phyloP scores from a whole-genome alignment of 345 rosid species.

The Triadica sebifera region DNA sequence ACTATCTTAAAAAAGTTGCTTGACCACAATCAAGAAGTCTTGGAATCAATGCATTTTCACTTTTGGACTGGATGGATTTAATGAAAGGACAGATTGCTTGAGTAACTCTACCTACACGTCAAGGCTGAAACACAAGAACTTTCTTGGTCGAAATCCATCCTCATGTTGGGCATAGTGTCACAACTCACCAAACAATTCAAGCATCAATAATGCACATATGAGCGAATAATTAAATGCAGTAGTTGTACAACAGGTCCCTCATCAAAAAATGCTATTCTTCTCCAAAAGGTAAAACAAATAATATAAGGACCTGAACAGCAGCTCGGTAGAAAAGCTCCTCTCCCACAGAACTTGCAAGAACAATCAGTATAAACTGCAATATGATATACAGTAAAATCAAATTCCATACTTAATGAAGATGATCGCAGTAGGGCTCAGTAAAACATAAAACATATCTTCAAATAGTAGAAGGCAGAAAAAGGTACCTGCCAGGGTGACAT shows the following conservation, averaged over 20 bases:
- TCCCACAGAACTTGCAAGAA: slow-evolving; percentile 90
- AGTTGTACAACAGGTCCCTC: not conserved
- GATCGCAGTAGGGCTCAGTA: not conserved
- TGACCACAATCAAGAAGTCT: not conserved
- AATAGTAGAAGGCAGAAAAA: not conserved
- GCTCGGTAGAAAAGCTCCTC: slow-evolving; percentile 99
- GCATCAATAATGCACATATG: not conserved
- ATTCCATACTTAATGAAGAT: not conserved
- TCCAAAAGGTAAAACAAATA: not conserved
- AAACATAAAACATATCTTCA: not conserved
- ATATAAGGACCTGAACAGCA: slow-evolving; percentile 74
- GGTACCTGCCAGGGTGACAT: slow-evolving; percentile 97
- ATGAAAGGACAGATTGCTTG: not conserved
- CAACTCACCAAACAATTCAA: not conserved
- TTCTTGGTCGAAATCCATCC: not conserved
- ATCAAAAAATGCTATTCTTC: not conserved
- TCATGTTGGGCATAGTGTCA: not conserved
- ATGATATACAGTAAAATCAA: slow-evolving; percentile 8
- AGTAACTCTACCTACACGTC: not conserved
- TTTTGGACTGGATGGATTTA: not conserved
- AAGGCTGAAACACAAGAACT: not conserved
- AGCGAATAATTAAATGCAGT: not conserved
- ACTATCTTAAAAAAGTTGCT: too few relatives aligned
- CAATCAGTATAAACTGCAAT: slow-evolving; percentile 73
- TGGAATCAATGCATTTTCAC: not conserved